These are phyloP conservation scores for Cynanchum wilfordii DNA, from an alignment of 257 asterid species.

Conservation along the genomic window DNA sequence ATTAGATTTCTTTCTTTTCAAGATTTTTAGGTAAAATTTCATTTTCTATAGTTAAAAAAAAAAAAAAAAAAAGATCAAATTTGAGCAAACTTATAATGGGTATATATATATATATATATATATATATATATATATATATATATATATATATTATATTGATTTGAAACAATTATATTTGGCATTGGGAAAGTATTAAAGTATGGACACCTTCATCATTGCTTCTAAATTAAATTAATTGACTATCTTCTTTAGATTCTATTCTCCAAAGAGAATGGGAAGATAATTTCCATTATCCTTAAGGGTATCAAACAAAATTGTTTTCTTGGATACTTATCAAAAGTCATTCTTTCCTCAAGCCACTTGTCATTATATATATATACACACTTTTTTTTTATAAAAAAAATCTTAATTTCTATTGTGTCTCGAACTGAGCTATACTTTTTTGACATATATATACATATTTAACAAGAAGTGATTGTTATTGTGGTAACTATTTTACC, in stretches of 20 bases:
- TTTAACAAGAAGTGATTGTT: too few species aligned
- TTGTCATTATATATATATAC: neutral
- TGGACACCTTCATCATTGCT: neutral
- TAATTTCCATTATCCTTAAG: neutral
- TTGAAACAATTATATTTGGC: neutral
- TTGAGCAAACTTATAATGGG: neutral
- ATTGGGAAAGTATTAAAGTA: neutral
- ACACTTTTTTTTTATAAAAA: too few species aligned
- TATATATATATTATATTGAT: neutral
- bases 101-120: too few species aligned
- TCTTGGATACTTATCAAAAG: neutral
- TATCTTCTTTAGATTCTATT: neutral
- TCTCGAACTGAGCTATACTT: too few species aligned
- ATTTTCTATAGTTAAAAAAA: neutral
- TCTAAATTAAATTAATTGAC: neutral
- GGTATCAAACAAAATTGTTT: neutral
- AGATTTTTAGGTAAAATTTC: neutral
- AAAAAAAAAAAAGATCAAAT: too few species aligned
- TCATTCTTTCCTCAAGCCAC: neutral
- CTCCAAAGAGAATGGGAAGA: neutral
- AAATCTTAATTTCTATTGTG: too few species aligned
- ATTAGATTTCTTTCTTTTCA: slow-evolving; percentile 1
- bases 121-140: too few species aligned
- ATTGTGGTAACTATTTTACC: too few species aligned
- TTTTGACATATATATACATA: too few species aligned